Percentiles rank a stretch among this genome's conserved stretches.
Evolutionary conservation across 1,284 basidiomycete species (phyloP).

Genomic region (Puccinia horiana): DNA sequence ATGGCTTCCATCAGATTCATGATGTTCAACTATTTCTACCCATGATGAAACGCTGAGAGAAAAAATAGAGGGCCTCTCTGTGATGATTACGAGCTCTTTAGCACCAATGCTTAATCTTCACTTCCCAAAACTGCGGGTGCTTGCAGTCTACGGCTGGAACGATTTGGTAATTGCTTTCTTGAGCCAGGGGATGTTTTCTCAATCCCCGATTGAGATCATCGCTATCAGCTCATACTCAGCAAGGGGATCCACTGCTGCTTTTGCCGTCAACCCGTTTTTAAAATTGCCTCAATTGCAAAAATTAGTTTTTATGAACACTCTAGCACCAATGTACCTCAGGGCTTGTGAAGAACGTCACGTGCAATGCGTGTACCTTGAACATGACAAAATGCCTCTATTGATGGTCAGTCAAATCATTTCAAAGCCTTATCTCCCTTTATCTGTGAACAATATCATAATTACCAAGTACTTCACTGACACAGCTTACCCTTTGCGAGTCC

Average conservation of each 20-base stretch:
- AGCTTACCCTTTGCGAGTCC: no score
- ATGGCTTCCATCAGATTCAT: background rate
- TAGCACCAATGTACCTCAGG: background rate
- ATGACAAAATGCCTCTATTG: background rate
- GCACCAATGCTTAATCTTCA: background rate
- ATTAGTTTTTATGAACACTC: background rate
- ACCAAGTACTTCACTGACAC: no score
- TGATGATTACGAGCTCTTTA: background rate
- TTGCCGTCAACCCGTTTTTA: background rate
- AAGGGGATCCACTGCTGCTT: background rate
- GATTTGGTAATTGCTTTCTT: background rate
- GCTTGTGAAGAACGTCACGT: no score
- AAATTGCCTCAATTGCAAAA: background rate
- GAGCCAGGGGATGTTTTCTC: background rate
- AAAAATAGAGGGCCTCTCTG: background rate
- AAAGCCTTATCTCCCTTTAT: no score
- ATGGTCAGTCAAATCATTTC: background rate
- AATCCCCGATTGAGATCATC: background rate
- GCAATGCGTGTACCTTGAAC: background rate
- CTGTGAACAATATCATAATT: no score
- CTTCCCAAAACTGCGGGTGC: background rate
- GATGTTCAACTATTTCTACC: background rate
- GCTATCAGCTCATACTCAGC: background rate
- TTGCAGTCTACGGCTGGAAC: background rate
- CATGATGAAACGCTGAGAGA: no score